These are phyloP conservation scores for Rhizophora mangle DNA, from an alignment of 345 rosid genomes.

Conservation along the genomic window DNA sequence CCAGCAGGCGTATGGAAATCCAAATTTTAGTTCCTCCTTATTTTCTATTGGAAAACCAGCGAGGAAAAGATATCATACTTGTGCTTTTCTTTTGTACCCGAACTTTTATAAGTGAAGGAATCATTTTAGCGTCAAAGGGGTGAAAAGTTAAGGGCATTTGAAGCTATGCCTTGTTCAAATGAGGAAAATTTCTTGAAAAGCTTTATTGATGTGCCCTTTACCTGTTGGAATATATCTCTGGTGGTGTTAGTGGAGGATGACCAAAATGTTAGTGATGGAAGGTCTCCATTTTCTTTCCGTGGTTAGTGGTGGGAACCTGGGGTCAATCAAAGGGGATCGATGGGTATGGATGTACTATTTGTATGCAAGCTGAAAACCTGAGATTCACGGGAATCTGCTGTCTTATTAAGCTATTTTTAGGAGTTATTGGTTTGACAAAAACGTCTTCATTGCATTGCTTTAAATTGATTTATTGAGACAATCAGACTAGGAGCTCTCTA, in stretches of 20 bases:
- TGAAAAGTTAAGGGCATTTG: conserved; percentile 19
- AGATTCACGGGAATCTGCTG: conserved; percentile 18
- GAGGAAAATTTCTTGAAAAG: conserved; percentile 10
- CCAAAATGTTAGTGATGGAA: conserved; percentile 32
- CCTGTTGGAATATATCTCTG: conserved; percentile 14
- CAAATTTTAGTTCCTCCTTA: conserved; percentile 12
- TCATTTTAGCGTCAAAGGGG: conserved; percentile 15
- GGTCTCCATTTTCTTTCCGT: conserved; percentile 11
- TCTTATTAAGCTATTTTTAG: conserved; percentile 18
- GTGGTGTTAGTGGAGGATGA: conserved; percentile 50
- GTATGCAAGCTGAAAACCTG: conserved; percentile 38
- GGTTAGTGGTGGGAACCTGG: conserved; percentile 42
- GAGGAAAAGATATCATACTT: conserved; percentile 4
- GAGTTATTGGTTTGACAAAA: conserved; percentile 17
- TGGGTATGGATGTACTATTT: conserved; percentile 28
- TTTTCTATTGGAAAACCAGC: not conserved
- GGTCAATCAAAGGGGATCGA: conserved; percentile 40
- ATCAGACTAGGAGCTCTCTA: too few relatives aligned
- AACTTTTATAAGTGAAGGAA: conserved; percentile 24
- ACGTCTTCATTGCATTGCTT: not conserved
- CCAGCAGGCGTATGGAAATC: conserved; percentile 13
- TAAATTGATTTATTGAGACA: too few relatives aligned
- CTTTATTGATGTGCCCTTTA: not conserved
- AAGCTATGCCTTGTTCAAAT: conserved; percentile 14
- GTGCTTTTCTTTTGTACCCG: conserved; percentile 1